Base-by-base conservation (phyloP, 1,284 basidiomycete species). In the Boletellus sp. region DNA sequence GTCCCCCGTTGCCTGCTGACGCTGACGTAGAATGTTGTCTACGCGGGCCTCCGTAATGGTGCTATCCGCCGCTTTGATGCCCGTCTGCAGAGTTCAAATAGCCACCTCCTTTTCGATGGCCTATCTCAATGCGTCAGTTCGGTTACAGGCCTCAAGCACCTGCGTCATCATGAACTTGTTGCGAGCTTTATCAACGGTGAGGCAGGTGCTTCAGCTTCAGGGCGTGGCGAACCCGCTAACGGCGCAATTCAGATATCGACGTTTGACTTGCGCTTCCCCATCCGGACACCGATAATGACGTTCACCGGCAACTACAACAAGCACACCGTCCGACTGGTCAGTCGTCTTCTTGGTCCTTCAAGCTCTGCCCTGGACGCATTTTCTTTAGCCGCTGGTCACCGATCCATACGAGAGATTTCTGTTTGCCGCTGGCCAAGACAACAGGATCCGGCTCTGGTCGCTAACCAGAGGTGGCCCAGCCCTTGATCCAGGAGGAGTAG, bases 371-470 rank as follows among this genome's bases (percentile, higher is more conserved):
- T 42, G 36, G 40, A 37, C 17, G 21, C 40, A 27, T 34, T 34
- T 17, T 41, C 42, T 50, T 13, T 51, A 87, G 85, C 84, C 85
- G 8, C 68, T 86, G 14, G 67, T 74, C 1, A 60, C 78, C 10
- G 84, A 87, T 50, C 73, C 78, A 0, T 64, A 67, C 2, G 76
- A 86, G 46, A 73, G 82, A 38, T 81, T 85, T 52, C 57, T 93
- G 13, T 91, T 91, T 55, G 81, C 81, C 4, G 83, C 82, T 1
- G 88, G 87, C 4, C 74, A 82, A 60, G 79, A 84, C 70, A 57
- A 73, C 54, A 66, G 74, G 53, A 69, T 87, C 62, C 73, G 82
- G 21, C 75, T 73, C 1, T 89, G 86, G 86, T 84, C 82, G 3
- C 58, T 88, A 6, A 70, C 63, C 6, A 76, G 73, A 4, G 85